Conservation (phyloP, 2,329 filamentous ascomycete species). For the Cordyceps tenuipes region DNA sequence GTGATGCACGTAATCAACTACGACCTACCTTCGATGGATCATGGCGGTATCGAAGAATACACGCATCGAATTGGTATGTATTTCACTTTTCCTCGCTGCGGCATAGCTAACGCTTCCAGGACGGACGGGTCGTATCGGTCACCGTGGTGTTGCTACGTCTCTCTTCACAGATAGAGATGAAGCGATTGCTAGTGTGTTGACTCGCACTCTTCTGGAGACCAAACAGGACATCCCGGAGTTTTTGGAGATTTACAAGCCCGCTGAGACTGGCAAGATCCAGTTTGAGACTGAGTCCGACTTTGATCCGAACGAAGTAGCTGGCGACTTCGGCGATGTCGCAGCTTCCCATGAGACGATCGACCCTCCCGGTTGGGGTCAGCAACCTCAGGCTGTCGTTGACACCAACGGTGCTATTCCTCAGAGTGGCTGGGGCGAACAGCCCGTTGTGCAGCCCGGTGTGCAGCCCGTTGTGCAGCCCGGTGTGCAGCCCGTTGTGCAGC, state of each 20-base stretch:
- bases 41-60: constrained; percentile 91
- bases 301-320: constrained; percentile 29
- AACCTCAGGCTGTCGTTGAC: not conserved
- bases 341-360: not conserved
- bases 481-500: not conserved
- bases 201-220: constrained; percentile 74
- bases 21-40: constrained; percentile 63
- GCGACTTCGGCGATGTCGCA: constrained; percentile 19
- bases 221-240: constrained; percentile 77
- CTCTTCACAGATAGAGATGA: constrained; percentile 78
- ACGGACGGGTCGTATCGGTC: constrained; percentile 88
- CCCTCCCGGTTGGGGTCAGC: not conserved
- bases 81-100: constrained; percentile 3
- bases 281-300: constrained; percentile 50
- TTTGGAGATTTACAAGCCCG: constrained; percentile 53
- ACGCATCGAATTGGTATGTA: constrained; percentile 80
- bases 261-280: constrained; percentile 36
- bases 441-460: not conserved
- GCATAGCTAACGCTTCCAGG: constrained; percentile 37
- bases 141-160: constrained; percentile 75
- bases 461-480: not conserved
- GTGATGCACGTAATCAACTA: constrained; percentile 92
- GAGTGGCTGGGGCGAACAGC: not conserved
- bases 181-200: constrained; percentile 62
- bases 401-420: not conserved